Evolutionary conservation across 148 eudicot genomes (phyloP).

Genomic region (Bassia scoparia): DNA sequence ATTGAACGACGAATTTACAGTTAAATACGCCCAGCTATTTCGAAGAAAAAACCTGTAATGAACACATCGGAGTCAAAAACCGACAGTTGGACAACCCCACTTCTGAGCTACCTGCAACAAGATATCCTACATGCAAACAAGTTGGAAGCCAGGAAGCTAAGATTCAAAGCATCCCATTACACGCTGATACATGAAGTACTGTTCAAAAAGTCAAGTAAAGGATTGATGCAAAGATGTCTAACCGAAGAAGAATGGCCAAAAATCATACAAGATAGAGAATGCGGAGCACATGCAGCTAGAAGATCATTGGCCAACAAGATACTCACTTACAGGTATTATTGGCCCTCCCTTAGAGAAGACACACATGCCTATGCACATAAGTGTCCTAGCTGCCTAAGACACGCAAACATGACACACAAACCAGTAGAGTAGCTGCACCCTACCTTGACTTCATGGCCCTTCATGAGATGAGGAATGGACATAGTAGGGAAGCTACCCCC

Average conservation of each 20-base stretch:
- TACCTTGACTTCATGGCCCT: background rate
- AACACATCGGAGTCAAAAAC: background rate
- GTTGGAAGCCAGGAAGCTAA: background rate
- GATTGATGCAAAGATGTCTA: background rate
- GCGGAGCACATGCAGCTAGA: background rate
- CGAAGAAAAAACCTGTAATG: background rate
- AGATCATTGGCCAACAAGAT: too few relatives aligned
- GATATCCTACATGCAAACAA: background rate
- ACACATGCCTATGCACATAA: background rate
- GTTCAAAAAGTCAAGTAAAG: background rate
- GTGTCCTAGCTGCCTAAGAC: background rate
- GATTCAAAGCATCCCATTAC: background rate
- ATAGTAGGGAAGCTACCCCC: background rate
- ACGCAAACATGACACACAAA: background rate
- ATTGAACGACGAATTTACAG: background rate
- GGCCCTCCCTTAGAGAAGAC: background rate
- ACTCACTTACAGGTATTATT: too few relatives aligned
- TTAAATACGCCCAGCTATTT: background rate
- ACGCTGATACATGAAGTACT: background rate
- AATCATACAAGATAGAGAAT: background rate
- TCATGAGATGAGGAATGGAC: background rate
- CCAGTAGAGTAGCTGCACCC: background rate
- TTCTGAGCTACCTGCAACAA: background rate
- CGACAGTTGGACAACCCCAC: background rate
- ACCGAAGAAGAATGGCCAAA: too few relatives aligned